These are phyloP conservation scores for Cyclotella choctawhatcheeana DNA, from an alignment of 108 stramenopile species.

Conservation along the genomic window DNA sequence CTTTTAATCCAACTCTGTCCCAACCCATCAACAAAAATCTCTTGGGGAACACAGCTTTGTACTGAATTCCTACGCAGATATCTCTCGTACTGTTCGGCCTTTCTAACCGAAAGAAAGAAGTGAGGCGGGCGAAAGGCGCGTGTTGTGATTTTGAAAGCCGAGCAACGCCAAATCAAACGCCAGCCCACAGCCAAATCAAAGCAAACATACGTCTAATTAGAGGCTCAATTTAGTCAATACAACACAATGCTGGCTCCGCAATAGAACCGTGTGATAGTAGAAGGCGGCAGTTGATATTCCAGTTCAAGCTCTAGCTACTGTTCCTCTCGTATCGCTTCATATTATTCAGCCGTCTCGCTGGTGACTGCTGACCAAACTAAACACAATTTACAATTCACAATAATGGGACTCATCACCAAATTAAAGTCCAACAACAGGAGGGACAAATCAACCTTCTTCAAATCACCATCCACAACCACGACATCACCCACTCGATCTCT, in stretches of 20 bases:
- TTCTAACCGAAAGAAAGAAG: too few species aligned
- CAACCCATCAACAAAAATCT: too few species aligned
- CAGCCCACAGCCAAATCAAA: background rate
- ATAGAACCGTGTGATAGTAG: background rate
- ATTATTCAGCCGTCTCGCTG: background rate
- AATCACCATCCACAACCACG: background rate
- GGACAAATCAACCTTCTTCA: background rate
- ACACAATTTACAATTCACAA: background rate
- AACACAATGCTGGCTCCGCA: background rate
- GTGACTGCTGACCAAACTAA: background rate
- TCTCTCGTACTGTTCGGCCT: too few species aligned
- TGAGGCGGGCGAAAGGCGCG: too few species aligned
- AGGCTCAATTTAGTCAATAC: background rate
- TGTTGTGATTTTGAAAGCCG: too few species aligned
- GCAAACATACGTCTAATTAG: background rate
- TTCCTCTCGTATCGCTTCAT: background rate
- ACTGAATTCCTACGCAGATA: too few species aligned
- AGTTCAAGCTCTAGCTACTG: background rate
- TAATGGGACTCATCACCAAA: conserved; percentile 11
- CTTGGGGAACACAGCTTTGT: too few species aligned
- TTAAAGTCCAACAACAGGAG: background rate
- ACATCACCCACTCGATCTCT: background rate
- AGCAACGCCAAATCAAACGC: too few species aligned
- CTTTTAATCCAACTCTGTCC: too few species aligned
- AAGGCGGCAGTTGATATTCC: background rate